Evolutionary conservation across 495 filamentous ascomycete species (phyloP).

Genomic region (Lasiosphaeria hispida): DNA sequence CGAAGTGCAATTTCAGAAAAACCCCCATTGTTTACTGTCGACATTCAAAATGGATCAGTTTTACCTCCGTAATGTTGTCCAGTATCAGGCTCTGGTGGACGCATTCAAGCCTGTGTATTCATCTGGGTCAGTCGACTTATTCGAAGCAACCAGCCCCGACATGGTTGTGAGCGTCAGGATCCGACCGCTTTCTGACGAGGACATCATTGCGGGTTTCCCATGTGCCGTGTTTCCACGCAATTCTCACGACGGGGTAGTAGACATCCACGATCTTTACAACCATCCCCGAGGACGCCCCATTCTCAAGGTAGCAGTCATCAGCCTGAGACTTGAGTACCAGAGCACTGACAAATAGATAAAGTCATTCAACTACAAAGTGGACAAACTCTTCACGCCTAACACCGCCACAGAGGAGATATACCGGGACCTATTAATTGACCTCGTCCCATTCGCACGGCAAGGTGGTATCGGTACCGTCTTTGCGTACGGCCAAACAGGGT

Average conservation of each 20-base stretch:
- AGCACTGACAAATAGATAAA: neutral
- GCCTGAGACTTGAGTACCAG: neutral
- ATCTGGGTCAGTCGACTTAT: no score
- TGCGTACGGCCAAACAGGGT: neutral
- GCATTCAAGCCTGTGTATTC: no score
- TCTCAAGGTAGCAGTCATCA: neutral
- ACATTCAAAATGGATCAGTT: no score
- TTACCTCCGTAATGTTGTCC: no score
- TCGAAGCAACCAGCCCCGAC: constrained; percentile 3
- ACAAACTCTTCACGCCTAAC: neutral
- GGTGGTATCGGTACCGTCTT: constrained; percentile 1
- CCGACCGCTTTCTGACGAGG: constrained; percentile 2
- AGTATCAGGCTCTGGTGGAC: no score
- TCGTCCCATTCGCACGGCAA: neutral
- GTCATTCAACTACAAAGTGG: neutral
- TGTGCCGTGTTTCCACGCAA: neutral
- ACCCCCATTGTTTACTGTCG: no score
- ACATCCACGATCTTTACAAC: constrained; percentile 4
- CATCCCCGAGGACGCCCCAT: neutral
- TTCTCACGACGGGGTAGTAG: neutral
- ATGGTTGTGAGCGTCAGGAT: constrained; percentile 13
- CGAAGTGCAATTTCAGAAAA: no score
- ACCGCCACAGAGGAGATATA: neutral
- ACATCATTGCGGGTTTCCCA: neutral
- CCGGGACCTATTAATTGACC: neutral